phyloP scores from a whole-genome alignment of 192 early-diverging fungal species.

The Gamsiella multidivaricata region DNA sequence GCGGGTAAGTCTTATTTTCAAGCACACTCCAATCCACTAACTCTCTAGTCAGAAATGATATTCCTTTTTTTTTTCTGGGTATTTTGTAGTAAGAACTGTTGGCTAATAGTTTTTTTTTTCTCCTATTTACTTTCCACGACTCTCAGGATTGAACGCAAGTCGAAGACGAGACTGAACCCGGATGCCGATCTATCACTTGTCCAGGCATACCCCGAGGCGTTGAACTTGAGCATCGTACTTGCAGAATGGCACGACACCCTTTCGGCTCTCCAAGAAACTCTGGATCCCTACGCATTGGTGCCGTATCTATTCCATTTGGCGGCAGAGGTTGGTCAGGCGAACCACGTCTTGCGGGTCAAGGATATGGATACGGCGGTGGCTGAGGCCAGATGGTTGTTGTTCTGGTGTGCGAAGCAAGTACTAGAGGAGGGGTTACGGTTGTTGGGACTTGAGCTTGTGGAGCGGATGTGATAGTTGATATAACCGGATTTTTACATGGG shows the following conservation, averaged over 20 bases:
- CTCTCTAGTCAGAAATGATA: constrained; percentile 7
- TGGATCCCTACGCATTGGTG: constrained; percentile 83
- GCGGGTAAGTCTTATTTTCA: constrained; percentile 64
- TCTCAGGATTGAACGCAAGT: constrained; percentile 79
- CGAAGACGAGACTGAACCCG: constrained; percentile 54
- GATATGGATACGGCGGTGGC: constrained; percentile 72
- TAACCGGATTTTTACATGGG: too few species aligned
- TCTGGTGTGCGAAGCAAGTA: constrained; percentile 78
- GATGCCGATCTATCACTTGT: constrained; percentile 71
- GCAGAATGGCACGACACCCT: constrained; percentile 84
- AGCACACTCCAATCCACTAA: constrained; percentile 45
- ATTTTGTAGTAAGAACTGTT: not conserved
- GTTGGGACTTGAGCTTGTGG: constrained; percentile 80
- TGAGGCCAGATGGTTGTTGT: constrained; percentile 82
- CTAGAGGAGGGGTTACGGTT: constrained; percentile 80
- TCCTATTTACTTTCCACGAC: not conserved
- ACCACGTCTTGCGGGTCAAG: constrained; percentile 73
- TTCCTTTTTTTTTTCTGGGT: constrained; percentile 3
- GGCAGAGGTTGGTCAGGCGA: constrained; percentile 74
- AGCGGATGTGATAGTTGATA: too few species aligned
- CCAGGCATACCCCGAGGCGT: constrained; percentile 68
- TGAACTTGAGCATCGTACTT: constrained; percentile 74
- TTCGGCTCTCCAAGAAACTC: constrained; percentile 51
- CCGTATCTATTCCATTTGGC: constrained; percentile 81
- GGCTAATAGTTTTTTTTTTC: not conserved